Percentiles rank a stretch among this genome's conserved stretches.
Conservation (phyloP, 306 rosid species). For the Acacia crassicarpa region DNA sequence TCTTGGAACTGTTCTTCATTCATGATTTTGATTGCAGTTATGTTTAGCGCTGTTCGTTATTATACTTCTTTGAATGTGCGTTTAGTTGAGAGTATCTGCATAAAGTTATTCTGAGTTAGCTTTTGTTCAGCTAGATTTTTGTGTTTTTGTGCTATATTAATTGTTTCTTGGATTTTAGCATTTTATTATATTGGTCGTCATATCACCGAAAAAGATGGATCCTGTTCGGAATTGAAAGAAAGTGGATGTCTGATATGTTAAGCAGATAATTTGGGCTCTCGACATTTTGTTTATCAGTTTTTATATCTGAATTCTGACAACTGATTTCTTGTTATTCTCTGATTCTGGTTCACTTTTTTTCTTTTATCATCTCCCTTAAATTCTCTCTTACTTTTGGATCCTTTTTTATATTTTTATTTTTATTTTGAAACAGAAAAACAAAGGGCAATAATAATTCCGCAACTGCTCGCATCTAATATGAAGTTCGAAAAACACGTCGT, state of each 20-base stretch:
- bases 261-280: background rate
- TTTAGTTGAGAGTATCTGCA: background rate
- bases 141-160: background rate
- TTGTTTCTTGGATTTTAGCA: background rate
- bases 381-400: constrained; percentile 23
- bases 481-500: background rate
- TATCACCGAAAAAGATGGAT: background rate
- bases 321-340: background rate
- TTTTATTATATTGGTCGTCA: background rate
- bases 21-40: constrained; percentile 19
- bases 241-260: constrained; percentile 19
- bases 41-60: constrained; percentile 2
- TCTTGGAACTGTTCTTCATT: background rate
- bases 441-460: background rate
- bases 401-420: too few relatives aligned
- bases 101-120: background rate
- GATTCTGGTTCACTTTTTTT: background rate
- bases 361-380: background rate
- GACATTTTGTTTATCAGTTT: constrained; percentile 1
- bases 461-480: constrained; percentile 20
- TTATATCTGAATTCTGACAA: background rate
- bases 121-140: background rate
- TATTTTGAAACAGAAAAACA: background rate
- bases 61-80: background rate
- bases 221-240: constrained; percentile 10